These are phyloP conservation scores for Somion occarium DNA, from an alignment of 1,284 basidiomycete species.

Conservation along the genomic window DNA sequence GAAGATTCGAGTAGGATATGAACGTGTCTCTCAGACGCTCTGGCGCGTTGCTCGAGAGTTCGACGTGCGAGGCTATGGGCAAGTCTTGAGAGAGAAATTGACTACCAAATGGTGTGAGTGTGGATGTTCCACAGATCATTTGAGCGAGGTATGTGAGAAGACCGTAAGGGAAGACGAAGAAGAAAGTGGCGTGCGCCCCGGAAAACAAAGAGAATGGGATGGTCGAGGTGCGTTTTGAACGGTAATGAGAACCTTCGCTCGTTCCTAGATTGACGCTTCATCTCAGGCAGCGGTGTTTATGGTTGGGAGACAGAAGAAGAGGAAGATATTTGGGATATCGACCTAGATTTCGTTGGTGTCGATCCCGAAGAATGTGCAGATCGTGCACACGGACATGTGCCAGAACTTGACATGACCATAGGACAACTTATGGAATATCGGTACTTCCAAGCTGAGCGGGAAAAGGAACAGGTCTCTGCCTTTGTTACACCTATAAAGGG, in stretches of 20 bases:
- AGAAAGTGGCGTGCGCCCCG: conserved; percentile 44
- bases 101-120: conserved; percentile 72
- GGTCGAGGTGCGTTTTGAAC: conserved; percentile 41
- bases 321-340: conserved; percentile 68
- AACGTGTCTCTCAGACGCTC: conserved; percentile 51
- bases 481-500: not conserved
- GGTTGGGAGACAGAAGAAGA: conserved; percentile 69
- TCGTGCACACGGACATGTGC: conserved; percentile 12
- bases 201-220: conserved; percentile 69
- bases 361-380: conserved; percentile 46
- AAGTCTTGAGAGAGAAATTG: conserved; percentile 62
- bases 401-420: conserved; percentile 54
- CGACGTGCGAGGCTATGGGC: conserved; percentile 63
- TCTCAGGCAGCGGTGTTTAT: conserved; percentile 48
- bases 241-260: not conserved
- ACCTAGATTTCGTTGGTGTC: conserved; percentile 52
- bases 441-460: conserved; percentile 59
- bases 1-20: conserved; percentile 58
- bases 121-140: conserved; percentile 69
- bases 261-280: not conserved
- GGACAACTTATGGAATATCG: conserved; percentile 67
- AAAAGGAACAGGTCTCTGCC: conserved; percentile 55
- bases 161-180: conserved; percentile 65
- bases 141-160: conserved; percentile 67
- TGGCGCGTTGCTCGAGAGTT: conserved; percentile 67